These are phyloP conservation scores for Boletus patriciae DNA, from an alignment of 768 basidiomycete genomes.

Conservation along the genomic window DNA sequence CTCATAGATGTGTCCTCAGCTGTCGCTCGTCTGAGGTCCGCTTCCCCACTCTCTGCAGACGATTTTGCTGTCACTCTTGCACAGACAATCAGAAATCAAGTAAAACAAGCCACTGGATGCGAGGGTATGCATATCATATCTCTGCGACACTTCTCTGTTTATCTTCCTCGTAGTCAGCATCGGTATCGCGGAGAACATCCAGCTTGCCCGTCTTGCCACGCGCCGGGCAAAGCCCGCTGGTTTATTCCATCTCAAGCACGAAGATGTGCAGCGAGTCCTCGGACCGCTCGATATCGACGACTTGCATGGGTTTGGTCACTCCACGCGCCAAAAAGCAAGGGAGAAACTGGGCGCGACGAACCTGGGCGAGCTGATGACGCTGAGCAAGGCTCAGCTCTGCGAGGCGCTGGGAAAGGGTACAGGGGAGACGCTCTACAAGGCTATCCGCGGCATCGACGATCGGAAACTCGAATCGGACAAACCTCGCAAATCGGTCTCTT, in stretches of 20 bases:
- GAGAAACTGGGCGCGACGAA: slow-evolving; percentile 74
- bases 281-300: slow-evolving; percentile 73
- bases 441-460: slow-evolving; percentile 80
- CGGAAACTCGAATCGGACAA: slow-evolving; percentile 80
- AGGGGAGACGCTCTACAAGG: slow-evolving; percentile 85
- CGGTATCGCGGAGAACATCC: slow-evolving; percentile 88
- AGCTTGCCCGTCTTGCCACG: slow-evolving; percentile 90
- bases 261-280: slow-evolving; percentile 54
- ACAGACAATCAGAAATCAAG: slow-evolving; percentile 73
- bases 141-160: not conserved
- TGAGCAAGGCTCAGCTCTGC: slow-evolving; percentile 64
- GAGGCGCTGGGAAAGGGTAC: slow-evolving; percentile 75
- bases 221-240: slow-evolving; percentile 89
- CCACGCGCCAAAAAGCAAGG: slow-evolving; percentile 71
- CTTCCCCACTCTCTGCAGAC: slow-evolving; percentile 22
- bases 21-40: slow-evolving; percentile 40
- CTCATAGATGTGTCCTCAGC: slow-evolving; percentile 81
- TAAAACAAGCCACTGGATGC: slow-evolving; percentile 78
- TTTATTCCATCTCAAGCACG: slow-evolving; percentile 68
- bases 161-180: slow-evolving; percentile 67
- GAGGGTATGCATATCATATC: slow-evolving; percentile 52
- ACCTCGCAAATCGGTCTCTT: slow-evolving; percentile 86
- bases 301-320: slow-evolving; percentile 84
- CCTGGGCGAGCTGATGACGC: slow-evolving; percentile 65
- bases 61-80: slow-evolving; percentile 80